Base-by-base conservation (phyloP, 306 rosid species). In the Cucurbita ficifolia region DNA sequence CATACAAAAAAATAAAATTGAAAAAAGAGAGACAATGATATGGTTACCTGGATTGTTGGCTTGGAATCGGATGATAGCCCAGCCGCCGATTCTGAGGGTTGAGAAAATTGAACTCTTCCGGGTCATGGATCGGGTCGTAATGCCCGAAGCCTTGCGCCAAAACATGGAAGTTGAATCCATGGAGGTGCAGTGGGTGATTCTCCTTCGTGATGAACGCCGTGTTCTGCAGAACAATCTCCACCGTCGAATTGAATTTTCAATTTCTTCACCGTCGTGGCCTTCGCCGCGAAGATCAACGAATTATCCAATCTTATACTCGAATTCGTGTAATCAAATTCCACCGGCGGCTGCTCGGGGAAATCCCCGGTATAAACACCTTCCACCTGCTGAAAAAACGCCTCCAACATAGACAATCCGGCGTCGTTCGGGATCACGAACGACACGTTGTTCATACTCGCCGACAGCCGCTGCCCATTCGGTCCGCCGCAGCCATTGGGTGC, bases 371-470 rank as follows among this genome's bases (percentile, higher is more conserved):
- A 88, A 2, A 87, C 78, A 1, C 87, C 87, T 9, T 38, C 55
- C 53, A 22, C 48, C 1, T 81, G 49, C 2, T 13, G 0, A 48
- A 33, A 79, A 10, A 63, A 80, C 1, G 92, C 96, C 74, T 88
- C 75, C 10, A 91, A 45, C 87, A 91, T 83, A 0, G 92, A 85
- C 0, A 24, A 18, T 40, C 52, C 72, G 33, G 21, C 0, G 75
- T 81, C 50, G 33, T 3, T 69, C 1, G 96, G 96, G 29, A 80
- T 21, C 60, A 48, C 76, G 33, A 87, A 91, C 0, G 97, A 91
- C 48, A 86, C 87, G 19, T 91, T 89, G 76, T 87, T 91, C 93
- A 91, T 89, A 84, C 83, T 83, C 0, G 96, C 87, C 0, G 93
- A 84, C 1, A 82, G 5, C 10, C 78, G 63, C 2, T 74, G 50